Conservation (phyloP, 2,329 filamentous ascomycete species). For the Beauveria australis region DNA sequence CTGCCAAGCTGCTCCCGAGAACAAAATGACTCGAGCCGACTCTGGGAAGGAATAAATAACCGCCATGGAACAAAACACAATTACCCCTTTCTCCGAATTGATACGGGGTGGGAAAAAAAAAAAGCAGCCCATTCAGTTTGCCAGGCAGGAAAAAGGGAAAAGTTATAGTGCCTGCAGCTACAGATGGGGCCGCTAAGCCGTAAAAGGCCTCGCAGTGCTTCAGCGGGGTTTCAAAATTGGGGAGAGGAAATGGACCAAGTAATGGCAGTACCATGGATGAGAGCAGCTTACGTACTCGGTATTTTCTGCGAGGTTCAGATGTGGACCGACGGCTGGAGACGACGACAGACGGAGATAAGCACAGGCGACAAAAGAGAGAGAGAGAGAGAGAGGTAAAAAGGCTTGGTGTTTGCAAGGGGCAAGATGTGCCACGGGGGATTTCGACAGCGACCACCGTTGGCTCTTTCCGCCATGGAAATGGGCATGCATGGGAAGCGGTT, state of each 20-base stretch:
- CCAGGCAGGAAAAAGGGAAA: neutral
- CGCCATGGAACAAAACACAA: no score
- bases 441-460: constrained; percentile 1
- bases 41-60: no score
- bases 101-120: neutral
- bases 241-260: neutral
- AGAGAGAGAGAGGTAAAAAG: no score
- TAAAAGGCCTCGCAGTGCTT: neutral
- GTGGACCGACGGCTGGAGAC: neutral
- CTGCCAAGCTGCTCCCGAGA: no score
- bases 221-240: neutral
- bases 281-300: neutral
- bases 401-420: no score
- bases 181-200: neutral
- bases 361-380: neutral
- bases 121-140: neutral
- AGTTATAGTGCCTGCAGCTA: constrained; percentile 10
- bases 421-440: neutral
- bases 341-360: neutral
- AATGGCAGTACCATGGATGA: neutral
- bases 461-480: constrained; percentile 5
- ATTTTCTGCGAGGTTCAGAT: neutral
- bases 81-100: neutral
- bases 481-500: neutral
- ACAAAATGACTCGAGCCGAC: no score